phyloP scores from a whole-genome alignment of 148 eudicot species.

The Vaccinium corymbosum region DNA sequence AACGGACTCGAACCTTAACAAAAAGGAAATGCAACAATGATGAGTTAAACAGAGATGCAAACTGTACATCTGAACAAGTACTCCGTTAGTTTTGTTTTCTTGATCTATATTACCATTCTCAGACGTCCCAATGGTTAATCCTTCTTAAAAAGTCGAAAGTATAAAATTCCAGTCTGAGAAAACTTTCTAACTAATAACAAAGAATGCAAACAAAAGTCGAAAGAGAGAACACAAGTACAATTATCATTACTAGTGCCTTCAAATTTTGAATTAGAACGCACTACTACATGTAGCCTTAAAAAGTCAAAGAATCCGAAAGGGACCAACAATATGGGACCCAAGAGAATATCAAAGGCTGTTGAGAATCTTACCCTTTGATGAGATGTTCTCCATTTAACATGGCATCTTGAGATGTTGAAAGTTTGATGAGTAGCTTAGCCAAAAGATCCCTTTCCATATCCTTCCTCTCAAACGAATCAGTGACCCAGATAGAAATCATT shows the following conservation, averaged over 20 bases:
- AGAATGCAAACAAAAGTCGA: neutral
- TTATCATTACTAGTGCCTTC: neutral
- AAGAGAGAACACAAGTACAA: neutral
- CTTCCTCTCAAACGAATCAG: constrained; percentile 86
- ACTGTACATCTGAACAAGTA: neutral
- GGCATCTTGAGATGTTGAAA: constrained; percentile 47
- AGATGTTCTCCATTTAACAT: constrained; percentile 50
- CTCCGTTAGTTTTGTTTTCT: neutral
- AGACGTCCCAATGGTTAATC: neutral
- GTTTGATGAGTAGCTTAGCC: constrained; percentile 60
- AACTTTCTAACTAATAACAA: neutral
- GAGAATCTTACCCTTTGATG: constrained; percentile 50
- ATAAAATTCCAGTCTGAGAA: neutral
- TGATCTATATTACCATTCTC: neutral
- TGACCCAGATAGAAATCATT: constrained; percentile 73
- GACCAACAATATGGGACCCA: neutral
- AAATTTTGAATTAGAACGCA: neutral
- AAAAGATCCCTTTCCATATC: constrained; percentile 68
- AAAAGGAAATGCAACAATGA: neutral
- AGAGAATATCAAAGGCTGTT: neutral
- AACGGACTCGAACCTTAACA: constrained; percentile 65
- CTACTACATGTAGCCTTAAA: neutral
- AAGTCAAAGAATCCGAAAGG: neutral
- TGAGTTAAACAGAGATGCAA: neutral
- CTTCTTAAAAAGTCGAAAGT: neutral